Percentiles rank a stretch among this genome's conserved stretches.
Conservation (phyloP, 2,329 filamentous ascomycete genomes). For the Rhynchosporium secalis region DNA sequence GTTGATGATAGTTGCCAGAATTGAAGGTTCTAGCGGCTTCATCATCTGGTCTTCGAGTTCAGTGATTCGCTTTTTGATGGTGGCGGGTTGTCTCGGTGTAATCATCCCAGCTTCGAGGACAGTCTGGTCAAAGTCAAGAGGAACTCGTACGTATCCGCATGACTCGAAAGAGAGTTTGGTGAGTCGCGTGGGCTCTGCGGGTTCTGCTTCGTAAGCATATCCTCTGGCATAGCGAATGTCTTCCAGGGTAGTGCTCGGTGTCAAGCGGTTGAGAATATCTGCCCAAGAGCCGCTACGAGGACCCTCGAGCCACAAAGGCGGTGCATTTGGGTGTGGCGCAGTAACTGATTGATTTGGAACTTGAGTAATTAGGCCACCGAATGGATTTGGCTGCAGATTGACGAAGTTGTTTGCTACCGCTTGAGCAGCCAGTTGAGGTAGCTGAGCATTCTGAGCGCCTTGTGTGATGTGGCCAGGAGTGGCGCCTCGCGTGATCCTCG, state of each 20-base stretch:
- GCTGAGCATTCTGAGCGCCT: constrained; percentile 15
- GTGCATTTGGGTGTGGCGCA: constrained; percentile 15
- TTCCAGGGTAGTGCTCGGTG: constrained; percentile 47
- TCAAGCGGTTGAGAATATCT: constrained; percentile 50
- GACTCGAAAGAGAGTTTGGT: constrained; percentile 35
- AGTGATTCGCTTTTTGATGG: constrained; percentile 29
- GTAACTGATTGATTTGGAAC: constrained; percentile 9
- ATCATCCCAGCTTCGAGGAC: constrained; percentile 24
- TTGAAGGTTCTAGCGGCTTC: constrained; percentile 32
- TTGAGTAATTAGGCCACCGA: not conserved
- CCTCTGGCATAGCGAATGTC: constrained; percentile 44
- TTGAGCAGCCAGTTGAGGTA: constrained; percentile 6
- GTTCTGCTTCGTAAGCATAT: constrained; percentile 34
- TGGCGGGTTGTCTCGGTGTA: constrained; percentile 19
- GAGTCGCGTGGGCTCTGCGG: constrained; percentile 27
- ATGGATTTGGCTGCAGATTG: constrained; percentile 1
- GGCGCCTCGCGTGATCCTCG: constrained; percentile 41
- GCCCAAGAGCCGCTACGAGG: constrained; percentile 50
- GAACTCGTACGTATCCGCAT: constrained; percentile 38
- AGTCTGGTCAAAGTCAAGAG: constrained; percentile 38
- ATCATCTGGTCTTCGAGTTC: constrained; percentile 37
- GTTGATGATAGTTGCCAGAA: constrained; percentile 35
- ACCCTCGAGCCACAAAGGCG: constrained; percentile 40
- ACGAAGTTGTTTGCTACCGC: constrained; percentile 16
- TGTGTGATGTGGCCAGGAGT: constrained; percentile 25